Percentiles rank a stretch among this genome's conserved stretches.
Evolutionary conservation across 2,329 filamentous ascomycete genomes (phyloP).

Genomic region (Sordariomycetes sp.): DNA sequence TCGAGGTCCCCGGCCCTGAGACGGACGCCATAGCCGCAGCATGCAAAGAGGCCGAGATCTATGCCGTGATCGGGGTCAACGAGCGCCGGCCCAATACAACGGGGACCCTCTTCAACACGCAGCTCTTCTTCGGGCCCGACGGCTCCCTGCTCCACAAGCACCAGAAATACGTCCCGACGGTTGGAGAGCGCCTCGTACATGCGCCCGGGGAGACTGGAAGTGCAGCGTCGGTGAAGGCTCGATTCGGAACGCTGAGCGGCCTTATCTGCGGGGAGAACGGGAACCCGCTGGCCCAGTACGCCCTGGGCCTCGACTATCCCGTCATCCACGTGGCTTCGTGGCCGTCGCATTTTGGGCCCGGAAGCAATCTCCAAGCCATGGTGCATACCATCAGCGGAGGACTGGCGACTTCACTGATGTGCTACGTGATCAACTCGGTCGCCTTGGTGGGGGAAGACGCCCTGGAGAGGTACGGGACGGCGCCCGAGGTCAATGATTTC

Average conservation of each 20-base stretch:
- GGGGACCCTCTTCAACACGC: constrained; percentile 9
- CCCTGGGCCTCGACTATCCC: constrained; percentile 8
- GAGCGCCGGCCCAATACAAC: constrained; percentile 8
- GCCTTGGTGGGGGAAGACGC: constrained; percentile 7
- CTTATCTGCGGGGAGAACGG: constrained; percentile 11
- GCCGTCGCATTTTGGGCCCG: constrained; percentile 8
- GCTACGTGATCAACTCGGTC: constrained; percentile 9
- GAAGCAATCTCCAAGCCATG: not conserved
- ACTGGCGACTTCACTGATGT: constrained; percentile 4
- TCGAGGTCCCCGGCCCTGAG: constrained; percentile 9
- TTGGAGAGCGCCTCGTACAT: constrained; percentile 9
- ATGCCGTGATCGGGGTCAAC: constrained; percentile 8
- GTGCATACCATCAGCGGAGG: constrained; percentile 1
- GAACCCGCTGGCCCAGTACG: constrained; percentile 8
- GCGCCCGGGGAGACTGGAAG: constrained; percentile 8
- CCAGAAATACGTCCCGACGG: constrained; percentile 10
- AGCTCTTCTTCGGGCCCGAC: constrained; percentile 9
- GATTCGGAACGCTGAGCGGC: constrained; percentile 8
- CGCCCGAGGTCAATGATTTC: not conserved
- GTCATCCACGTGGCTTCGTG: constrained; percentile 9
- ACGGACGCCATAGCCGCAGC: constrained; percentile 7
- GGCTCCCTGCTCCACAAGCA: constrained; percentile 9
- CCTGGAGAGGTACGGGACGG: constrained; percentile 6
- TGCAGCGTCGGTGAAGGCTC: constrained; percentile 5
- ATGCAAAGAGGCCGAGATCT: constrained; percentile 6